A percentile compares a stretch with the other conserved stretches of the same genome.
Evolutionary conservation across 2,329 filamentous ascomycete species (phyloP).

Genomic region (Diaporthe ampelina): DNA sequence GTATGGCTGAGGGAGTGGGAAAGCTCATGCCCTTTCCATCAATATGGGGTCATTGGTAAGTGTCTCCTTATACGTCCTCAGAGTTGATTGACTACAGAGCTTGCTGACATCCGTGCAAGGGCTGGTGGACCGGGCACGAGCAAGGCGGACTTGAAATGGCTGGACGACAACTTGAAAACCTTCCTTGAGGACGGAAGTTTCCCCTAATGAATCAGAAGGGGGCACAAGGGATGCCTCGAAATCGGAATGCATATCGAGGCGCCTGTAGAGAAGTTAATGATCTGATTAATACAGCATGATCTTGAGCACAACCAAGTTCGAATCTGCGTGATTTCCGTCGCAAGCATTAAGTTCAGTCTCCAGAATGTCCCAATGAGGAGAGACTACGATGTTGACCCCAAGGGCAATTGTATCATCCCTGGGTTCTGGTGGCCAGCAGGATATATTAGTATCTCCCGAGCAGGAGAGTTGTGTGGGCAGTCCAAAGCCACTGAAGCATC

Average conservation of each 20-base stretch:
- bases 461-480: not conserved
- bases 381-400: too few species aligned
- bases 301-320: not conserved
- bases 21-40: constrained; percentile 48
- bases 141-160: constrained; percentile 75
- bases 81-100: not conserved
- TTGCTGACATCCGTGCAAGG: constrained; percentile 48
- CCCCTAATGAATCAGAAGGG: not conserved
- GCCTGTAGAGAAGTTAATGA: too few species aligned
- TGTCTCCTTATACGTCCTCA: not conserved
- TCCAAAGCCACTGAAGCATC: not conserved
- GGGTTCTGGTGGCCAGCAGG: too few species aligned
- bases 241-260: too few species aligned
- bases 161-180: constrained; percentile 69
- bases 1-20: constrained; percentile 47
- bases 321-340: not conserved
- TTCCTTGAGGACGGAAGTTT: constrained; percentile 52
- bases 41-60: constrained; percentile 51
- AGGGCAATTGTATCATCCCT: too few species aligned
- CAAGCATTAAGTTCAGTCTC: not conserved
- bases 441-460: not conserved
- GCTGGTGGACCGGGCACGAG: constrained; percentile 75
- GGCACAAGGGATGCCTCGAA: not conserved
- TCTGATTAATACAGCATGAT: not conserved
- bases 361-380: too few species aligned